A percentile compares a stretch with the other conserved stretches of the same genome.
These are phyloP conservation scores for Aspergillus novofumigatus DNA, from an alignment of 2,329 filamentous ascomycete genomes.

Conservation along the genomic window DNA sequence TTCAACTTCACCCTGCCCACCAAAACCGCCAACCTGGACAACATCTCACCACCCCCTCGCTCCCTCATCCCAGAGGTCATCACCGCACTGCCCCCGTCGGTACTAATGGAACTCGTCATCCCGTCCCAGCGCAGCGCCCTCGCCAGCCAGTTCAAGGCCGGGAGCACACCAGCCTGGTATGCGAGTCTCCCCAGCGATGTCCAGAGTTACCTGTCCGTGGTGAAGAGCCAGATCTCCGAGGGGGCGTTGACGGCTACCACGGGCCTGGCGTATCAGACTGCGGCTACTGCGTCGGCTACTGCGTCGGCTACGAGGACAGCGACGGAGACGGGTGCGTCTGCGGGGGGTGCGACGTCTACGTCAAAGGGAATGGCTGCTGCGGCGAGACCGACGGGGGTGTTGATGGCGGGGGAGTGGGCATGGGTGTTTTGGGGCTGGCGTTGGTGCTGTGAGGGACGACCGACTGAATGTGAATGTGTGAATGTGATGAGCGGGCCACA, in stretches of 20 bases:
- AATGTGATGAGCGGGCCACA: background rate
- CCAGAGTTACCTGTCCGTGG: conserved; percentile 30
- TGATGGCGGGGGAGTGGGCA: conserved; percentile 17
- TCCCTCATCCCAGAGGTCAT: conserved; percentile 28
- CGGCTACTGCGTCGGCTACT: conserved; percentile 2
- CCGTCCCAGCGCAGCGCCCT: conserved; percentile 26
- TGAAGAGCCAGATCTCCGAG: conserved; percentile 25
- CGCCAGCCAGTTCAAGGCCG: conserved; percentile 28
- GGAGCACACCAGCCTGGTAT: conserved; percentile 32
- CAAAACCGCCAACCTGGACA: conserved; percentile 27
- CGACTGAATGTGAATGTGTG: background rate
- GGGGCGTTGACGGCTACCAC: conserved; percentile 26
- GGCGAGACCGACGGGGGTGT: conserved; percentile 15
- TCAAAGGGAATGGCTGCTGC: conserved; percentile 14
- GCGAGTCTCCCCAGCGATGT: conserved; percentile 25
- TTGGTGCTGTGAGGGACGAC: conserved; percentile 15
- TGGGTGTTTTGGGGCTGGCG: conserved; percentile 21
- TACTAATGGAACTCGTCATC: conserved; percentile 27
- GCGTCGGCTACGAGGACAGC: conserved; percentile 7
- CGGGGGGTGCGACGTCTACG: conserved; percentile 10
- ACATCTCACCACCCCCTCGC: conserved; percentile 28
- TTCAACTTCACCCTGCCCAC: conserved; percentile 9
- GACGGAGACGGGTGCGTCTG: conserved; percentile 6
- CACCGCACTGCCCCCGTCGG: conserved; percentile 27
- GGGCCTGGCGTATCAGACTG: conserved; percentile 13